These are phyloP conservation scores for Scolecobasidium constrictum DNA, from an alignment of 2,329 filamentous ascomycete species.

Conservation along the genomic window DNA sequence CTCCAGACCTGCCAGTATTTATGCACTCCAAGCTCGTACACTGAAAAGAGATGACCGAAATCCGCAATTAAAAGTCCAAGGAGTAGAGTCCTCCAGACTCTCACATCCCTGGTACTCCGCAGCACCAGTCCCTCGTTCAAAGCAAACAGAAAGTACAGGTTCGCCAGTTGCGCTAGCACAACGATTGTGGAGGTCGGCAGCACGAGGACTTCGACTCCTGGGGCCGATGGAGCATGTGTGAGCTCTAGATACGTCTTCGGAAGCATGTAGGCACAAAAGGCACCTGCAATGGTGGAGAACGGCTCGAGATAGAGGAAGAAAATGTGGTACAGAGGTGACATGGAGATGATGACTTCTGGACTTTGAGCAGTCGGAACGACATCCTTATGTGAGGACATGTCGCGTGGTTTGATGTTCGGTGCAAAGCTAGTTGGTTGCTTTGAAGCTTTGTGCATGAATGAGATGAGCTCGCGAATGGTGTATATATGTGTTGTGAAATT, in stretches of 20 bases:
- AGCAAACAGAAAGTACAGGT: slow-evolving; percentile 67
- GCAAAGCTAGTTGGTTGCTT: background rate
- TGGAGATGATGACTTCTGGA: background rate
- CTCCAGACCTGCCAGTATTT: slow-evolving; percentile 52
- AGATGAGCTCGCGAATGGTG: no score
- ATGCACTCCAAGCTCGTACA: slow-evolving; percentile 45
- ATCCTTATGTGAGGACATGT: background rate
- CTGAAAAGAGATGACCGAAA: slow-evolving; percentile 61
- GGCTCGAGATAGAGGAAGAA: slow-evolving; percentile 70
- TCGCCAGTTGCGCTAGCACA: slow-evolving; percentile 63
- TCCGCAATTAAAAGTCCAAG: slow-evolving; percentile 63
- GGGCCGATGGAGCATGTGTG: slow-evolving; percentile 46
- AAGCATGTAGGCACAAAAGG: slow-evolving; percentile 40
- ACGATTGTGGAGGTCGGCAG: slow-evolving; percentile 53
- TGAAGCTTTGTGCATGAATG: background rate
- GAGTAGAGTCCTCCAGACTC: slow-evolving; percentile 60
- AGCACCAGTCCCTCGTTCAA: slow-evolving; percentile 69
- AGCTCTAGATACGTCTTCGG: slow-evolving; percentile 50
- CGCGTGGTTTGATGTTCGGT: background rate
- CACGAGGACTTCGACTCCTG: slow-evolving; percentile 20
- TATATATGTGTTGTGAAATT: no score
- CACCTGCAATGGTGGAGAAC: slow-evolving; percentile 40
- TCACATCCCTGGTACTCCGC: slow-evolving; percentile 54
- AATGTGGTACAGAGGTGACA: slow-evolving; percentile 41
- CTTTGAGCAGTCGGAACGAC: no score